phyloP scores from a whole-genome alignment of 2,329 filamentous ascomycete genomes.

The Hymenoscyphus salicellus region DNA sequence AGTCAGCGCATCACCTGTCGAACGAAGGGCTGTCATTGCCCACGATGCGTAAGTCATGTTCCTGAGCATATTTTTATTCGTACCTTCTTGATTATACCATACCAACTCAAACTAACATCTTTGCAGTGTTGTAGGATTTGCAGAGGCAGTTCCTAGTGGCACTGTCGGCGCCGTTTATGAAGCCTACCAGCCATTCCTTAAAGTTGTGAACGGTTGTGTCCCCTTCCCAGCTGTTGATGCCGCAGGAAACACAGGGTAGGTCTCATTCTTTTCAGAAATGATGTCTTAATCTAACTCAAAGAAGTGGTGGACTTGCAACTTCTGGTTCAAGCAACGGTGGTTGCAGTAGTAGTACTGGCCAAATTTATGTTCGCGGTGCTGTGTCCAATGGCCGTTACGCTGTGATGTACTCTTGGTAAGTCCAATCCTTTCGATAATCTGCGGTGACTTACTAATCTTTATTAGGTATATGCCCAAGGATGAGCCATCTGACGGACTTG shows the following conservation, averaged over 20 bases:
- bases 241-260: background rate
- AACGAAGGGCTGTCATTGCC: background rate
- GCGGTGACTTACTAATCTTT: background rate
- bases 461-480: slow-evolving; percentile 4
- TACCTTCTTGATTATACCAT: background rate
- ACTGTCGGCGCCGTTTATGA: background rate
- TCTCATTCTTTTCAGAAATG: background rate
- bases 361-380: background rate
- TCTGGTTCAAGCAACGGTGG: background rate
- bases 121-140: background rate
- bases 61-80: too few relatives aligned
- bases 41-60: background rate
- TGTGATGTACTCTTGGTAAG: slow-evolving; percentile 5
- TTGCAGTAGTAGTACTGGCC: background rate
- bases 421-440: background rate
- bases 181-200: background rate
- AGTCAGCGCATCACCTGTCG: background rate
- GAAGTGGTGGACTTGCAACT: background rate
- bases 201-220: slow-evolving; percentile 1
- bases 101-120: background rate
- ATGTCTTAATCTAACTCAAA: background rate
- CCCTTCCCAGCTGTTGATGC: slow-evolving; percentile 1
- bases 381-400: background rate
- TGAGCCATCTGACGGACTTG: background rate
- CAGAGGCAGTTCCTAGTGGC: background rate